A percentile compares a stretch with the other conserved stretches of the same genome.
These are phyloP conservation scores for Nakazawaea molendinolei DNA, from an alignment of 805 yeast genomes.

Conservation along the genomic window DNA sequence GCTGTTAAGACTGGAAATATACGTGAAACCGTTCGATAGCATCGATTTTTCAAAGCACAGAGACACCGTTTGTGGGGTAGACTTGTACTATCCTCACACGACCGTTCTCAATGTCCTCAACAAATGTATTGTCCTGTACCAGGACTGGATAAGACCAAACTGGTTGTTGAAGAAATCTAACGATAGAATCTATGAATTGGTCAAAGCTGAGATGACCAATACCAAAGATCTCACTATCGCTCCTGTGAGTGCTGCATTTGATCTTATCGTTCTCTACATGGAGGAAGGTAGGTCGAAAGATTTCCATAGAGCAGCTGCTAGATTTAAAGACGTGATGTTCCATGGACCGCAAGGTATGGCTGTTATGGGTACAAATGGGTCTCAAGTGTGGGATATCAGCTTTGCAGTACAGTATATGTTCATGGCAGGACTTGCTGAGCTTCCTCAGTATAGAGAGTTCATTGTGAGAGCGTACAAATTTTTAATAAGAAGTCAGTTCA, in stretches of 20 bases:
- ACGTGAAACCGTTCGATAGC: slow-evolving; percentile 49
- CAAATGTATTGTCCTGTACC: slow-evolving; percentile 53
- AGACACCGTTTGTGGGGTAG: slow-evolving; percentile 85
- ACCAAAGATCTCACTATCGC: slow-evolving; percentile 85
- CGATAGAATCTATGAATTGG: slow-evolving; percentile 48
- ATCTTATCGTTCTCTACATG: slow-evolving; percentile 59
- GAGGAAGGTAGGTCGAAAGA: slow-evolving; percentile 67
- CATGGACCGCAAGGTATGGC: slow-evolving; percentile 89
- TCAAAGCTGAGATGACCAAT: slow-evolving; percentile 68
- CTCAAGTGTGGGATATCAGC: slow-evolving; percentile 95
- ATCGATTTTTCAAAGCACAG: slow-evolving; percentile 70
- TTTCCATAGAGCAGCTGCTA: slow-evolving; percentile 45
- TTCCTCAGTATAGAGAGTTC: slow-evolving; percentile 56
- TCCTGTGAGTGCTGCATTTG: slow-evolving; percentile 86
- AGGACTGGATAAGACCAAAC: slow-evolving; percentile 64
- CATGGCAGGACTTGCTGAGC: slow-evolving; percentile 69
- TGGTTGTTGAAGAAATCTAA: slow-evolving; percentile 57
- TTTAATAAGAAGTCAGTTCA: slow-evolving; percentile 78
- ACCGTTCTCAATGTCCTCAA: slow-evolving; percentile 57
- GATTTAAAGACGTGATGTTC: slow-evolving; percentile 73
- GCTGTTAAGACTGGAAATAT: slow-evolving; percentile 76
- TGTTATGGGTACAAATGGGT: slow-evolving; percentile 96
- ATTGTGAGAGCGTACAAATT: slow-evolving; percentile 65
- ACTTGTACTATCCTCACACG: slow-evolving; percentile 91
- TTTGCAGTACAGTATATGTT: slow-evolving; percentile 82